Conservation (phyloP, 805 yeast genomes). For the Zygotorulaspora florentina region DNA sequence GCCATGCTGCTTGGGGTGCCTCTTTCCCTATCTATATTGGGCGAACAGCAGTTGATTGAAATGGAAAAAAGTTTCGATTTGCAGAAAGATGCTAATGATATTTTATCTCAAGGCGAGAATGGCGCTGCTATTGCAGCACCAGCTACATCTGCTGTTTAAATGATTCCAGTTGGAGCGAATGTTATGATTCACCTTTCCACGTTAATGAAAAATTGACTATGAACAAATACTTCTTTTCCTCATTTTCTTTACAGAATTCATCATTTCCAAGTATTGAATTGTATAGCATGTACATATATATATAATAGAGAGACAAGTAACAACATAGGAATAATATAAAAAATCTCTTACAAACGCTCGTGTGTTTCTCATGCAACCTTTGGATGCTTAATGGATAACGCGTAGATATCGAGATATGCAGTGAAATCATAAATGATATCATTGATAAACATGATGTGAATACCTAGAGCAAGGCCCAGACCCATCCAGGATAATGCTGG, state of each 20-base stretch:
- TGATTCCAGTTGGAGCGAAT: not conserved
- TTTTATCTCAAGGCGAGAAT: slow-evolving; percentile 65
- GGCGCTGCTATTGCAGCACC: slow-evolving; percentile 37
- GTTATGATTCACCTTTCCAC: slow-evolving; percentile 3
- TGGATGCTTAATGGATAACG: slow-evolving; percentile 77
- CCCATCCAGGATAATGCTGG: slow-evolving; percentile 59
- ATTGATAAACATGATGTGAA: slow-evolving; percentile 67
- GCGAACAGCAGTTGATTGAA: slow-evolving; percentile 91
- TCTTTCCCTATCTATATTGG: slow-evolving; percentile 77
- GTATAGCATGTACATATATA: slow-evolving; percentile 19
- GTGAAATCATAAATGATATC: slow-evolving; percentile 81
- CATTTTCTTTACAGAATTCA: slow-evolving; percentile 7
- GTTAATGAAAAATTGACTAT: slow-evolving; percentile 15
- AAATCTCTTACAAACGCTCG: not conserved
- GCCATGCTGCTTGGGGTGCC: slow-evolving; percentile 90
- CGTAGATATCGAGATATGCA: slow-evolving; percentile 75
- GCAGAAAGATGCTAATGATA: slow-evolving; percentile 73
- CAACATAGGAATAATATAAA: not conserved
- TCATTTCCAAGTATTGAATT: slow-evolving; percentile 8
- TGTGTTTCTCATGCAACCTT: slow-evolving; percentile 37
- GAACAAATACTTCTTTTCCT: not conserved
- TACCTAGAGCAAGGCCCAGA: slow-evolving; percentile 60
- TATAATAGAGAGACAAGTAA: slow-evolving; percentile 9
- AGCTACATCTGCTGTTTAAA: slow-evolving; percentile 19
- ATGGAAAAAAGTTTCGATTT: slow-evolving; percentile 87